Conservation (phyloP, 305 asterid genomes). For the Plantago rigida region DNA sequence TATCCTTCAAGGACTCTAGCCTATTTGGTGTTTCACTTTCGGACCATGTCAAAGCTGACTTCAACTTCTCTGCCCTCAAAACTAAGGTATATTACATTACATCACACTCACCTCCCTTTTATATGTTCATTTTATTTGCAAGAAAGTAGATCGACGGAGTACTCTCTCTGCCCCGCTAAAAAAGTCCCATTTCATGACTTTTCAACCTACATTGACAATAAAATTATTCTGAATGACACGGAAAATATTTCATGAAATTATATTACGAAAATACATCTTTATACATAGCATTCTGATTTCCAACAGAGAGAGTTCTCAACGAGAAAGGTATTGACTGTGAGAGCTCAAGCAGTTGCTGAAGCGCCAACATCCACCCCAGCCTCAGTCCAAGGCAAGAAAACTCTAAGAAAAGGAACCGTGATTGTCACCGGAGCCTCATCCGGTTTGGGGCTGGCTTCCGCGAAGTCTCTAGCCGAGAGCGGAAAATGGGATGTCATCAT, state of each 20-base stretch:
- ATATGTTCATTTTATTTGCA: neutral
- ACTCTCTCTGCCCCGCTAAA: too few relatives aligned
- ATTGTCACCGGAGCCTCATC: slow-evolving; percentile 86
- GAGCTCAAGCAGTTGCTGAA: slow-evolving; percentile 52
- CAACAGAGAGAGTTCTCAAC: slow-evolving; percentile 35
- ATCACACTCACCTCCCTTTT: neutral
- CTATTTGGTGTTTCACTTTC: slow-evolving; percentile 65
- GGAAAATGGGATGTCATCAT: slow-evolving; percentile 86
- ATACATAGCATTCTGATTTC: slow-evolving; percentile 5
- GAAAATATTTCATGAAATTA: too few relatives aligned
- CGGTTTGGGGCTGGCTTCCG: slow-evolving; percentile 82
- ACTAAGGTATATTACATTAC: slow-evolving; percentile 35
- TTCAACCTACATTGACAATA: too few relatives aligned
- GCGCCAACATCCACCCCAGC: slow-evolving; percentile 48
- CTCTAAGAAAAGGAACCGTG: slow-evolving; percentile 61
- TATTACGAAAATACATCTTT: too few relatives aligned
- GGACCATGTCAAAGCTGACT: slow-evolving; percentile 46
- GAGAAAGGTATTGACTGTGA: slow-evolving; percentile 30
- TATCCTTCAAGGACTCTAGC: slow-evolving; percentile 49
- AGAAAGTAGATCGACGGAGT: too few relatives aligned
- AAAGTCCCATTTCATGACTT: too few relatives aligned
- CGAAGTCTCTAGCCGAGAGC: slow-evolving; percentile 67
- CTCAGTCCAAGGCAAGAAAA: slow-evolving; percentile 58
- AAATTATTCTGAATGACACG: too few relatives aligned
- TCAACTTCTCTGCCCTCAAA: slow-evolving; percentile 36